Evolutionary conservation across 2,329 filamentous ascomycete species (phyloP), one percentile per base, ranked within the genome.

Genomic region (Aspergillus fijiensis): DNA sequence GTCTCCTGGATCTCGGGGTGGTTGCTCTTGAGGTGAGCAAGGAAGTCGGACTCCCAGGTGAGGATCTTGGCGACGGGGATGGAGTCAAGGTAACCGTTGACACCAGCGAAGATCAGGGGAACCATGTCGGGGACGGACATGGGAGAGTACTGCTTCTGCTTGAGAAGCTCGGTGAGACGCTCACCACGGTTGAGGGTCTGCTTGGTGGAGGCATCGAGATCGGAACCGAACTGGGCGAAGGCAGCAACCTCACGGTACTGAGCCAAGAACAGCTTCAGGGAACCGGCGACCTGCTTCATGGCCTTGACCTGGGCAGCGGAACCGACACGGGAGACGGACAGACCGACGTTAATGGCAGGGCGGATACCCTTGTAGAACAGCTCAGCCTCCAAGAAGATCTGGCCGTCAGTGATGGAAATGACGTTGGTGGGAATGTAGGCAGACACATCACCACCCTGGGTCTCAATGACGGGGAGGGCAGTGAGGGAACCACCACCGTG

Each of bases 321-420:
- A 80, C 95, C 95, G 89, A 99, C 95, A 91, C 95, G 95, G 72
- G 95, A 99, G 74, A 99, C 95, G 76, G 95, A 99, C 74, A 99
- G 91, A 95, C 95, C 95, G 90, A 99, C 95, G 88, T 99, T 99
- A 82, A 99, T 99, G 84, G 95, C 95, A 75, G 95, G 95, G 78
- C 95, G 94, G 82, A 99, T 84, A 96, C 95, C 95, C 91, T 99
- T 99, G 92, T 97, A 98, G 90, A 98, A 99, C 69, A 98, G 87
- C 83, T 99, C 95, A 71, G 94, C 83, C 84, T 99, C 95, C 85
- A 99, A 87, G 91, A 99, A 99, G 82, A 99, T 98, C 85, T 99
- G 95, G 67, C 95, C 95, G 77, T 98, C 95, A 74, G 95, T 99
- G 79, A 99, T 99, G 80, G 94, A 98, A 88, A 99, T 99, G 84